Evolutionary conservation across 306 rosid species (phyloP), one percentile per base, ranked within the genome.

Genomic region (Acacia confusa): DNA sequence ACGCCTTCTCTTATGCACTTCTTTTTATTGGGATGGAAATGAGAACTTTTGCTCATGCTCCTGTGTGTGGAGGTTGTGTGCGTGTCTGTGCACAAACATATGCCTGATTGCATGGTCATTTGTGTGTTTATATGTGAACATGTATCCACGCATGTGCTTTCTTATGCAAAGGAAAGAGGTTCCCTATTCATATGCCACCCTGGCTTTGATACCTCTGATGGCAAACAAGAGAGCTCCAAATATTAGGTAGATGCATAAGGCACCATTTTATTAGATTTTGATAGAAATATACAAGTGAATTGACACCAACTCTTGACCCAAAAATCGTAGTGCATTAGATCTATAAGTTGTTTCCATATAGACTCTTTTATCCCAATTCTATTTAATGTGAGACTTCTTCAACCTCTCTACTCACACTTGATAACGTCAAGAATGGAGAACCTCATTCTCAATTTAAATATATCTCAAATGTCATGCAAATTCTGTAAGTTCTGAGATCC

Each of bases 1-100:
- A 60, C 41, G 72, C 65, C 32, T 75, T 30, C 70, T 44, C 45
- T 57, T 72, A 27, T 76, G 57, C 73, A 41, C 45, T 34, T 50
- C 55, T 45, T 78, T 13, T 0, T 12, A 13, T 48, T 60, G 44
- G 72, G 36, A 10, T 20, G 12, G 61, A 53, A n/a, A 53, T 57
- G 30, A n/a, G 64, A 4, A 22, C 13, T 2, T 57, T 2, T 53
- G 30, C 14, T 3, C 28, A n/a, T 24, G 64, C 30, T n/a, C 64
- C 6, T 50, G 64, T n/a, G 28, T 53, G 61, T 20, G 27, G 20
- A 20, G 60, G 60, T 17, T 53, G 2, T 61, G 30, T 53, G 6
- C 27, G 30, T 13, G 67, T 27, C 11, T 55, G 13, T 57, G 30
- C 5, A 0, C 61, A 20, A 12, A 53, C 27, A 53, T 20, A 53